Conservation (phyloP, 2,329 filamentous ascomycete genomes). For the Ophiocordyceps unilateralis region DNA sequence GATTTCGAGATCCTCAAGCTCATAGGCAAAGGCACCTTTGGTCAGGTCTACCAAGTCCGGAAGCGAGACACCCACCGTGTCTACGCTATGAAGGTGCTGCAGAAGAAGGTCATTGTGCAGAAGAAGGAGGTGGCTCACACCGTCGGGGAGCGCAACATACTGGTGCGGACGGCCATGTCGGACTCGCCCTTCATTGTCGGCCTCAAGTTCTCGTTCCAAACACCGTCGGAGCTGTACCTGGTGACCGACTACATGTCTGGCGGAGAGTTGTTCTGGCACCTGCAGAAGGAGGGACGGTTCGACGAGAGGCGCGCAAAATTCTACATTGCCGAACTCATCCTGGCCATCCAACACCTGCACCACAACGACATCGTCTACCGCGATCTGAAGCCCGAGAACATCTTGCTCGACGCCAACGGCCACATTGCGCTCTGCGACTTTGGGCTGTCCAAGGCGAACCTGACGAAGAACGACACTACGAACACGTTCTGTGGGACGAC, state of each 20-base stretch:
- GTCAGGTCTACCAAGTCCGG: constrained; percentile 93
- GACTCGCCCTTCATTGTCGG: constrained; percentile 97
- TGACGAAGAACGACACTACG: constrained; percentile 93
- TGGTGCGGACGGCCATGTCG: constrained; percentile 87
- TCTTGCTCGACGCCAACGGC: constrained; percentile 87
- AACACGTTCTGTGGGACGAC: constrained; percentile 99
- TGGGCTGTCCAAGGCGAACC: constrained; percentile 89
- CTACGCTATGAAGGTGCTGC: constrained; percentile 98
- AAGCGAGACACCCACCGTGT: constrained; percentile 94
- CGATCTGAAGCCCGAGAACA: constrained; percentile 95
- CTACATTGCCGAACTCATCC: constrained; percentile 93
- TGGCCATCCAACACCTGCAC: constrained; percentile 88
- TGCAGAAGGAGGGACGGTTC: constrained; percentile 93
- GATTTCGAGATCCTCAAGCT: constrained; percentile 94
- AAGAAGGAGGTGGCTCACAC: constrained; percentile 99
- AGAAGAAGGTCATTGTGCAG: constrained; percentile 98
- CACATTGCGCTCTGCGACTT: constrained; percentile 98
- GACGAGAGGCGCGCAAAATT: constrained; percentile 92
- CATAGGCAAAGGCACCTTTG: constrained; percentile 96
- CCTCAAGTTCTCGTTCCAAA: constrained; percentile 97
- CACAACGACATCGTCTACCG: constrained; percentile 96
- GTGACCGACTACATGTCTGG: constrained; percentile 99
- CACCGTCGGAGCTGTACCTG: constrained; percentile 88
- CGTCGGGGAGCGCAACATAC: constrained; percentile 88
- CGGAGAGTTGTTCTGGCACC: constrained; percentile 94